A percentile compares a stretch with the other conserved stretches of the same genome.
phyloP scores from a whole-genome alignment of 2,329 filamentous ascomycete genomes.

The Arthroderma sp. region DNA sequence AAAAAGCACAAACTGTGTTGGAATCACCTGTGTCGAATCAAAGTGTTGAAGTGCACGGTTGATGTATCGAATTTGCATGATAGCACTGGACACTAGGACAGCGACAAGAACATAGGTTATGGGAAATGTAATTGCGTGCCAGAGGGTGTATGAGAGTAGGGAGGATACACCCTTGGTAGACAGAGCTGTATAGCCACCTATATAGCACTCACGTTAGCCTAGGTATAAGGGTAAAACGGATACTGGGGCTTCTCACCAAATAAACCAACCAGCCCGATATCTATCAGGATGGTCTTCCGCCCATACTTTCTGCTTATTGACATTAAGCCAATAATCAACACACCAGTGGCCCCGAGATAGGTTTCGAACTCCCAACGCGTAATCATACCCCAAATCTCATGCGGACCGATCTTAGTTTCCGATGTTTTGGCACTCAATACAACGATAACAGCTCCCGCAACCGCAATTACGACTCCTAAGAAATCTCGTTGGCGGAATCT shows the following conservation, averaged over 20 bases:
- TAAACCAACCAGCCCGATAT: conserved; percentile 81
- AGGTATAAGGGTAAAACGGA: conserved; percentile 10
- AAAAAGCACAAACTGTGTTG: conserved; percentile 93
- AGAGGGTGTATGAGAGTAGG: conserved; percentile 79
- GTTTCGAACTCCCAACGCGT: conserved; percentile 80
- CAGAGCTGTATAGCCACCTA: conserved; percentile 88
- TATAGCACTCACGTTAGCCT: background rate
- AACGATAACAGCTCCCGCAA: conserved; percentile 79
- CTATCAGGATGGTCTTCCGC: conserved; percentile 75
- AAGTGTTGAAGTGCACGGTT: conserved; percentile 85
- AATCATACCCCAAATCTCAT: conserved; percentile 82
- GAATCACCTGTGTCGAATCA: conserved; percentile 95
- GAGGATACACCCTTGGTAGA: conserved; percentile 95
- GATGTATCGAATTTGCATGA: conserved; percentile 96
- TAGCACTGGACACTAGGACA: conserved; percentile 67
- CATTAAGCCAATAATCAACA: conserved; percentile 64
- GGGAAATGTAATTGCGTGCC: conserved; percentile 78
- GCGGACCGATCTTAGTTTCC: conserved; percentile 80
- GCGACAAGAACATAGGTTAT: conserved; percentile 78
- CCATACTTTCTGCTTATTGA: conserved; percentile 75
- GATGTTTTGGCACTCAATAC: conserved; percentile 81
- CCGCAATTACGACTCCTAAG: conserved; percentile 74
- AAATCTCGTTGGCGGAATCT: conserved; percentile 73
- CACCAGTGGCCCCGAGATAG: conserved; percentile 66
- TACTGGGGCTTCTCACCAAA: conserved; percentile 54